phyloP scores from a whole-genome alignment of 2,329 filamentous ascomycete species.

The Aspergillus fumigatus region DNA sequence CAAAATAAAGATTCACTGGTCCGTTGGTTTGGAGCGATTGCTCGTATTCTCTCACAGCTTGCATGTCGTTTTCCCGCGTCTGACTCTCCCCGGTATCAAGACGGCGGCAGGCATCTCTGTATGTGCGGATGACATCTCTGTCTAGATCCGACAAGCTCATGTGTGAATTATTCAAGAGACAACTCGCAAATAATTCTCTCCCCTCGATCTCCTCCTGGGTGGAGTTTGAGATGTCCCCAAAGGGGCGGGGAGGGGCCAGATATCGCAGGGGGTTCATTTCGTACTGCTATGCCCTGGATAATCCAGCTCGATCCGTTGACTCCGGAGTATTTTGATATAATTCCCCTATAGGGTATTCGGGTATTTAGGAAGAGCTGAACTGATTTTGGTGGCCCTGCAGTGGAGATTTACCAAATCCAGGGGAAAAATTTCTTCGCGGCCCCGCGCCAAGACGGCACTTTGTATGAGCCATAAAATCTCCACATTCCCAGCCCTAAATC shows the following conservation, averaged over 20 bases:
- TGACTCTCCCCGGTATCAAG: background rate
- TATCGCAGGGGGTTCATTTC: conserved; percentile 12
- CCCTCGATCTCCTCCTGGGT: conserved; percentile 6
- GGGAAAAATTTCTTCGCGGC: background rate
- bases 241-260: conserved; percentile 7
- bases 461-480: background rate
- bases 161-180: conserved; percentile 1
- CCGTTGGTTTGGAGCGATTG: background rate
- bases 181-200: conserved; percentile 5
- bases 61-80: background rate
- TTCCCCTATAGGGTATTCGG: background rate
- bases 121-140: background rate
- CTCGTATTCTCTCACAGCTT: conserved; percentile 1
- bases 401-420: background rate
- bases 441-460: background rate
- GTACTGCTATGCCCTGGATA: conserved; percentile 1
- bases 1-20: conserved; percentile 8
- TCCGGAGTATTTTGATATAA: no score
- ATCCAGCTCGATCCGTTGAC: background rate
- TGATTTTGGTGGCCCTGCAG: no score
- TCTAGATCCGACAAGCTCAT: background rate
- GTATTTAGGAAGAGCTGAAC: background rate
- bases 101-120: conserved; percentile 5
- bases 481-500: background rate
- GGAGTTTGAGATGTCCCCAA: conserved; percentile 5